A percentile compares a stretch with the other conserved stretches of the same genome.
These are phyloP conservation scores for Astragalus glycyphyllos DNA, from an alignment of 306 rosid genomes.

Conservation along the genomic window DNA sequence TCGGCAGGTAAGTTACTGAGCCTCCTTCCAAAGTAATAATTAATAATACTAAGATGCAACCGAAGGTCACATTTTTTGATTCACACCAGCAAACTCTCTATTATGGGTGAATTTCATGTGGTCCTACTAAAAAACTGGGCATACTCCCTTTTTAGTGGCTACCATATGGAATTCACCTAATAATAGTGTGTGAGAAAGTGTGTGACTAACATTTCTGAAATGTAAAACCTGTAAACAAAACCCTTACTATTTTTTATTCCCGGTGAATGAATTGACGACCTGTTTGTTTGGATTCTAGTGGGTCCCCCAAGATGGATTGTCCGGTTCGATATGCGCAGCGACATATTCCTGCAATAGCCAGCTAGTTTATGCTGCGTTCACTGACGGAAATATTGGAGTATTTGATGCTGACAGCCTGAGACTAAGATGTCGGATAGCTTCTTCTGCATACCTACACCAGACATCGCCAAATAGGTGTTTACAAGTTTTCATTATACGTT, in stretches of 20 bases:
- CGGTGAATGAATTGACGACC: conserved; percentile 24
- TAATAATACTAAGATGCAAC: not conserved
- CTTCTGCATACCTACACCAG: conserved; percentile 64
- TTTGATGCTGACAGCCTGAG: conserved; percentile 72
- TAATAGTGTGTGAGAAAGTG: not conserved
- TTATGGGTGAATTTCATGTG: conserved; percentile 9
- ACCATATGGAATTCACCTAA: not conserved
- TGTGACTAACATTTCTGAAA: not conserved
- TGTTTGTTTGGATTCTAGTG: conserved; percentile 58
- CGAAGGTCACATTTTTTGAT: not conserved
- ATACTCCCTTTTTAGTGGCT: not conserved
- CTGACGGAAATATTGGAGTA: conserved; percentile 80
- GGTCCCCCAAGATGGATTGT: conserved; percentile 68
- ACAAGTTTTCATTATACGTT: conserved; percentile 2
- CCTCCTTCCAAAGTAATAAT: not conserved
- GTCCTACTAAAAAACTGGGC: not conserved
- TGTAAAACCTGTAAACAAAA: not conserved
- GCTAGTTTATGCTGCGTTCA: conserved; percentile 68
- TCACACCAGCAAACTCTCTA: not conserved
- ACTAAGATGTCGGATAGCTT: conserved; percentile 70
- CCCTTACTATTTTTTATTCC: not conserved
- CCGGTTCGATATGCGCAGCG: conserved; percentile 65
- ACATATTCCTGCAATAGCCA: conserved; percentile 76
- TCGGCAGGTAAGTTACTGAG: conserved; percentile 49
- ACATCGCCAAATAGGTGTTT: conserved; percentile 57